Conservation (phyloP, 164 flowering plant genomes). For the Saururus chinensis region DNA sequence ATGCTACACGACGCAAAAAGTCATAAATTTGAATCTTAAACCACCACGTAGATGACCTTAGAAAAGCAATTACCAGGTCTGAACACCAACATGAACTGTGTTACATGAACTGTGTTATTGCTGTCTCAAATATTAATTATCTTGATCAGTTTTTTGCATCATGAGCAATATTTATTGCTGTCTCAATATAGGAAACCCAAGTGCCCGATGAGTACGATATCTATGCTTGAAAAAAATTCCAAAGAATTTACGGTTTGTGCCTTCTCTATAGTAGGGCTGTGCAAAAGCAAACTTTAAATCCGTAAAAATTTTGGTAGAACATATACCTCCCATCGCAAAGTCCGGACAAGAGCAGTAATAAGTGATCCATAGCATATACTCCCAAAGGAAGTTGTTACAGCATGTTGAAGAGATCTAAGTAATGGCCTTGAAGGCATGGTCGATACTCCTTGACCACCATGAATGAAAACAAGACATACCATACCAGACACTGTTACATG, state of each 20-base stretch:
- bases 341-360: slow-evolving; percentile 91
- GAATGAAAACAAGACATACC: slow-evolving; percentile 87
- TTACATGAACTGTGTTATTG: too few species aligned
- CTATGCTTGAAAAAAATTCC: too few species aligned
- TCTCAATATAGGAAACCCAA: neutral
- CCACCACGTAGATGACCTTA: too few species aligned
- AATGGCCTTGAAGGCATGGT: slow-evolving; percentile 75
- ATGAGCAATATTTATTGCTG: too few species aligned
- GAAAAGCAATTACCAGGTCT: too few species aligned
- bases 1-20: too few species aligned
- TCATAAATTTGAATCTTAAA: too few species aligned
- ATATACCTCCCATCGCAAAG: slow-evolving; percentile 85
- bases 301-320: neutral
- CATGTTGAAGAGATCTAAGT: slow-evolving; percentile 55
- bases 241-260: too few species aligned
- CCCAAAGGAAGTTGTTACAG: slow-evolving; percentile 91
- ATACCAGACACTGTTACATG: slow-evolving; percentile 97
- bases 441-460: slow-evolving; percentile 70
- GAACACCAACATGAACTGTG: too few species aligned
- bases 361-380: slow-evolving; percentile 99
- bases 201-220: neutral
- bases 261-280: neutral
- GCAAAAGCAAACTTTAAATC: neutral
- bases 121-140: too few species aligned
- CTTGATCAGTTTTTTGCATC: too few species aligned